Base-by-base conservation (phyloP, 352 stramenopile genomes). In the Globisporangium acanthophoron region DNA sequence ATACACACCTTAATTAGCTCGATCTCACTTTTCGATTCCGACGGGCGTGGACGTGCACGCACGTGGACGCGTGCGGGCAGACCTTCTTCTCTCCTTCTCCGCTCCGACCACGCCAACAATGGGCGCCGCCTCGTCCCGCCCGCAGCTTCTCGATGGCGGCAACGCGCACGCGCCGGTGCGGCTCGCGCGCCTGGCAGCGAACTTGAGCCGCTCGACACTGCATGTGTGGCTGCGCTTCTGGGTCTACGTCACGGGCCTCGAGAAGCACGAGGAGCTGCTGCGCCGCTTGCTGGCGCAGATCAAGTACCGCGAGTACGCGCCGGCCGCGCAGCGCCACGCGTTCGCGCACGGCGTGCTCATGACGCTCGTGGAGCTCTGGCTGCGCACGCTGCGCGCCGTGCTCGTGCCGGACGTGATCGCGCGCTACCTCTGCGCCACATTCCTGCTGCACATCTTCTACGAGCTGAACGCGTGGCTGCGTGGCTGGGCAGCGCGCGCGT, bases 391-490 rank as follows among this genome's bases (percentile, higher is more conserved):
- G 40, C 77, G 80, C 13, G 74, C 76, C 3, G 67, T 92, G 54
- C 66, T 92, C 43, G 80, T 92, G 29, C 85, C 85, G 1, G 82
- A 94, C 53, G 78, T 94, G 16, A 90, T 94, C 31, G 62, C 82
- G 54, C 71, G 85, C 41, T 94, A 87, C 52, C 57, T 94, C 39
- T 86, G 73, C 55, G 81, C 81, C 33, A 90, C 79, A 3, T 87
- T 90, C 35, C 47, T 83, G 62, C 69, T 94, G 37, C 85, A 94
- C 62, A 78, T 90, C 27, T 70, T 94, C 12, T 92, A 91, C 61
- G 82, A 92, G 58, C 44, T 91, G 56, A 79, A 79, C 35, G 79
- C 76, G 11, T 51, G 76, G 0, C 54, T 65, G 49, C 65, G 69
- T 0, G 50, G 52, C 3, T 45, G 74, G 33, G n/a, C 87, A 29